phyloP scores from a whole-genome alignment of 176 grass and related monocot species.

The Zizania latifolia region DNA sequence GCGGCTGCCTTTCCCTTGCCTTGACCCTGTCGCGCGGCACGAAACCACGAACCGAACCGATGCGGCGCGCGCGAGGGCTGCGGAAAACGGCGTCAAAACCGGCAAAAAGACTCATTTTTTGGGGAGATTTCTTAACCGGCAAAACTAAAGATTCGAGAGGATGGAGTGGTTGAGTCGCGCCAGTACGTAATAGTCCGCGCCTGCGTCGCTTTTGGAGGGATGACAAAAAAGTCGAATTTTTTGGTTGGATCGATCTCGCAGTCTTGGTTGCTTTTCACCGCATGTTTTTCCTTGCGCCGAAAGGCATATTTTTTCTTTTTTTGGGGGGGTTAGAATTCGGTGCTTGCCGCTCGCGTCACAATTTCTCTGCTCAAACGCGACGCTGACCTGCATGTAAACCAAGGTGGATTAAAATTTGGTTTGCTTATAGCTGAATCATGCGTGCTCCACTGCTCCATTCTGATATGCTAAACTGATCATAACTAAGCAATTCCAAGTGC shows the following conservation, averaged over 20 bases:
- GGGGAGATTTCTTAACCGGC: too few relatives aligned
- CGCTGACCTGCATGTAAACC: too few relatives aligned
- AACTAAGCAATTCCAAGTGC: not conserved
- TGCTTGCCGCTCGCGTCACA: not conserved
- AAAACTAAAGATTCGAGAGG: too few relatives aligned
- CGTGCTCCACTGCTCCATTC: not conserved
- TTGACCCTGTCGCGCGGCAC: constrained; percentile 20
- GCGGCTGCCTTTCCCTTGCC: constrained; percentile 6
- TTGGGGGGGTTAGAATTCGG: not conserved
- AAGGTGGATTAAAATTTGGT: too few relatives aligned
- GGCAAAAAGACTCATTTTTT: not conserved
- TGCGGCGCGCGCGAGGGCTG: not conserved
- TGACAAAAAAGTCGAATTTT: too few relatives aligned
- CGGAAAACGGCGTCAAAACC: not conserved
- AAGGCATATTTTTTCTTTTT: too few relatives aligned
- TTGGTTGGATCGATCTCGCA: not conserved
- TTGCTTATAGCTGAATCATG: not conserved
- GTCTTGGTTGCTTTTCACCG: not conserved
- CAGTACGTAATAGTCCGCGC: not conserved
- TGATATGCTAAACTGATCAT: not conserved
- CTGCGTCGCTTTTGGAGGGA: not conserved
- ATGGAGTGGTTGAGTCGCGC: not conserved
- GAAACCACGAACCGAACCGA: not conserved
- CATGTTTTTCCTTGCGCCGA: not conserved
- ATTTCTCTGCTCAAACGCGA: not conserved